Conservation (phyloP, 495 filamentous ascomycete genomes). For the Penicillium waksmanii region DNA sequence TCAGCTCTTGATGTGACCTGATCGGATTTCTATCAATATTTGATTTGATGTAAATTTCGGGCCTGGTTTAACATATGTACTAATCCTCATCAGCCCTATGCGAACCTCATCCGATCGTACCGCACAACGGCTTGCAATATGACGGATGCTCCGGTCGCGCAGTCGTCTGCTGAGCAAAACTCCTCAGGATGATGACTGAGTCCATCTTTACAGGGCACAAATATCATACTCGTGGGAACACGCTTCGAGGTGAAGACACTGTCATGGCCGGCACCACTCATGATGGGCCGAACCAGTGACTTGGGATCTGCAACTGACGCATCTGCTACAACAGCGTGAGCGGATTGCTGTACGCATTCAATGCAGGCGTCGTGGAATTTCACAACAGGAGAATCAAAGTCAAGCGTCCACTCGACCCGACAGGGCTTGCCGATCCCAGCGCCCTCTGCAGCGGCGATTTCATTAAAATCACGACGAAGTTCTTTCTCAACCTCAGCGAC, state of each 20-base stretch:
- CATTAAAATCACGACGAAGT: constrained; percentile 57
- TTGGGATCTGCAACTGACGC: constrained; percentile 48
- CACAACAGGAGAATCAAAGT: constrained; percentile 66
- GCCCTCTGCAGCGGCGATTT: constrained; percentile 59
- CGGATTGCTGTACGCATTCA: constrained; percentile 63
- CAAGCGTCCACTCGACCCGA: constrained; percentile 59
- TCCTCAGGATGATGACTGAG: constrained; percentile 68
- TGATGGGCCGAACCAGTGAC: constrained; percentile 51
- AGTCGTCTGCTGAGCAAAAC: constrained; percentile 63
- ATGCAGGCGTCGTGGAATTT: constrained; percentile 75
- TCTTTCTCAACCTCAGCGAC: constrained; percentile 60
- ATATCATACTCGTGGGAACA: constrained; percentile 68
- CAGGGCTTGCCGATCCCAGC: constrained; percentile 56
- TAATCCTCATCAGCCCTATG: constrained; percentile 5
- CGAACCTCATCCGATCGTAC: constrained; percentile 57
- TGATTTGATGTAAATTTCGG: too few relatives aligned
- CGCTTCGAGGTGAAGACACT: constrained; percentile 62
- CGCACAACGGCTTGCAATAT: constrained; percentile 61
- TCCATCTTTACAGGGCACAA: constrained; percentile 67
- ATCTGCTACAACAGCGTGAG: constrained; percentile 54
- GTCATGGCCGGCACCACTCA: constrained; percentile 66
- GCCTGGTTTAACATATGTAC: too few relatives aligned
- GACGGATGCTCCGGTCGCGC: constrained; percentile 65
- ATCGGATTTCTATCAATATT: too few relatives aligned
- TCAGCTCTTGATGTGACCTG: too few relatives aligned